Percentiles rank a stretch among this genome's conserved stretches.
phyloP scores from a whole-genome alignment of 352 stramenopile species.

The Pythium myriotylum region DNA sequence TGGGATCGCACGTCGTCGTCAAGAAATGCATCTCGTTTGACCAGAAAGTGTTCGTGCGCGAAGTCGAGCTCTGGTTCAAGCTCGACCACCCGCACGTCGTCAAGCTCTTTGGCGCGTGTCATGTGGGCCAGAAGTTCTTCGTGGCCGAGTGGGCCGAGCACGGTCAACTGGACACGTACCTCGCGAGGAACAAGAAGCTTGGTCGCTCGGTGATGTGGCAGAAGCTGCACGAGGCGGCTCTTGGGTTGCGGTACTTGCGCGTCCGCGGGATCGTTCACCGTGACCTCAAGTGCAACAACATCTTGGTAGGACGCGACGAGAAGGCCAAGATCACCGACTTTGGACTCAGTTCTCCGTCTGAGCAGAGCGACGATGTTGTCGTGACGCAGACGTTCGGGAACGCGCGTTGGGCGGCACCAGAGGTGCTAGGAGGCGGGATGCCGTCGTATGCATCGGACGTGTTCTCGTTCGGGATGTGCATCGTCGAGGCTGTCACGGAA shows the following conservation, averaged over 20 bases:
- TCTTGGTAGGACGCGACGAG: slow-evolving; percentile 32
- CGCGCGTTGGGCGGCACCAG: slow-evolving; percentile 30
- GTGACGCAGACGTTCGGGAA: not conserved
- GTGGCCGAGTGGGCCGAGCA: slow-evolving; percentile 45
- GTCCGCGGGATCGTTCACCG: slow-evolving; percentile 36
- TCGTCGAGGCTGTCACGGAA: slow-evolving; percentile 32
- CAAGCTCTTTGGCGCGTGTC: slow-evolving; percentile 42
- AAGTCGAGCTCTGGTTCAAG: slow-evolving; percentile 38
- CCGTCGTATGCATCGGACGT: slow-evolving; percentile 29
- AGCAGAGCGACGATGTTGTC: not conserved
- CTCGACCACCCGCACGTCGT: slow-evolving; percentile 44
- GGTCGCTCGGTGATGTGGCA: slow-evolving; percentile 25
- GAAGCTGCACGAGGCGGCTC: slow-evolving; percentile 40
- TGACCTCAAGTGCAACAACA: slow-evolving; percentile 28
- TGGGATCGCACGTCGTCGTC: slow-evolving; percentile 36
- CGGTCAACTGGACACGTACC: slow-evolving; percentile 45
- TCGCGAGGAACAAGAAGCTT: slow-evolving; percentile 26
- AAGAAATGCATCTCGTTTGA: slow-evolving; percentile 30
- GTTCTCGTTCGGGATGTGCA: slow-evolving; percentile 39
- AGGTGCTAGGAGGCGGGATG: slow-evolving; percentile 20
- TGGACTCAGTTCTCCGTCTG: slow-evolving; percentile 8
- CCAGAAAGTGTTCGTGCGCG: slow-evolving; percentile 33
- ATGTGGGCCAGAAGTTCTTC: slow-evolving; percentile 40
- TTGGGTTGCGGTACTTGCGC: slow-evolving; percentile 79
- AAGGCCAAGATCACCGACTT: slow-evolving; percentile 31